phyloP scores from a whole-genome alignment of 352 stramenopile genomes.

The Phytophthora podocarpi region DNA sequence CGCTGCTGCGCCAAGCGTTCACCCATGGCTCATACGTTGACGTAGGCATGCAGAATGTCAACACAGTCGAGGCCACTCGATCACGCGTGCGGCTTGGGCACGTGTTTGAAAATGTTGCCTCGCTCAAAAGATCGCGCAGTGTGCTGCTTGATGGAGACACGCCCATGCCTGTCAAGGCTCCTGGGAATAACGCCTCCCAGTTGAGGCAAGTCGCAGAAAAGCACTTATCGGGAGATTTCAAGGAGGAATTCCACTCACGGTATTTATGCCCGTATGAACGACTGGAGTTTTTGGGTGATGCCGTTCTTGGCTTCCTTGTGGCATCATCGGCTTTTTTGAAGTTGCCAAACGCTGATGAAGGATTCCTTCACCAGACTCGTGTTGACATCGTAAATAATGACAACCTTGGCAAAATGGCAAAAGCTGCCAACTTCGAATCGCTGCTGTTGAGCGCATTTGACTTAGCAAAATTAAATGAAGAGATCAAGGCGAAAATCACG shows the following conservation, averaged over 20 bases:
- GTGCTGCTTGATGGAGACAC: constrained; percentile 47
- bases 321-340: constrained; percentile 85
- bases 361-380: constrained; percentile 69
- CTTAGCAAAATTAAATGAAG: constrained; percentile 50
- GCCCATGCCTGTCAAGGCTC: constrained; percentile 10
- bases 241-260: constrained; percentile 76
- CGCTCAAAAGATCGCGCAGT: constrained; percentile 64
- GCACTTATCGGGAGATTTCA: constrained; percentile 72
- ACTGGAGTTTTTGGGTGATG: constrained; percentile 85
- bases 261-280: constrained; percentile 85
- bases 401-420: constrained; percentile 78
- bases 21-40: constrained; percentile 87
- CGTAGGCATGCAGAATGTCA: constrained; percentile 84
- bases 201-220: constrained; percentile 61
- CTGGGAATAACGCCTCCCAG: constrained; percentile 20
- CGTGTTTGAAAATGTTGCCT: constrained; percentile 67
- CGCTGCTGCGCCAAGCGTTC: constrained; percentile 82
- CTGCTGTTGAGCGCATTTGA: constrained; percentile 80
- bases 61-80: constrained; percentile 75
- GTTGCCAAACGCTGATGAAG: constrained; percentile 66
- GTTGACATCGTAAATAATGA: constrained; percentile 82
- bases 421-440: constrained; percentile 73
- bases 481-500: constrained; percentile 74
- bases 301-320: constrained; percentile 84
- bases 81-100: constrained; percentile 79